phyloP scores from a whole-genome alignment of 2,329 filamentous ascomycete genomes.

The Sporothrix luriei region DNA sequence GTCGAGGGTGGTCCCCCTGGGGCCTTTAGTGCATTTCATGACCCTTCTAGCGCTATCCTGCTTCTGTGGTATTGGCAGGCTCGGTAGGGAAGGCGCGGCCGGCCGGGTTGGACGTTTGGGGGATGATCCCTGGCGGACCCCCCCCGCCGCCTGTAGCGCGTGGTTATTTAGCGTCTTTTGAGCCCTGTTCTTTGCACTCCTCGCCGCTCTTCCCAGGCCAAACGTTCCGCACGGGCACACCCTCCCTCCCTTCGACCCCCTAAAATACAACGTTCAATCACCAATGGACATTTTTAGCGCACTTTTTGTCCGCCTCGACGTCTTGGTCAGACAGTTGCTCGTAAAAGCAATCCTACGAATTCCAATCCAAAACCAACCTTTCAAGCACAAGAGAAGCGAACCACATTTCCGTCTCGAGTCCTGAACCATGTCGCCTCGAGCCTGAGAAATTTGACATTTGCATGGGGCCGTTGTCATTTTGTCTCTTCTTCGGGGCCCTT shows the following conservation, averaged over 20 bases:
- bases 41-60: constrained; percentile 27
- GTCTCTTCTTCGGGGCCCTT: background rate
- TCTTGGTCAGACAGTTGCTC: background rate
- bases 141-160: constrained; percentile 1
- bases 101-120: constrained; percentile 13
- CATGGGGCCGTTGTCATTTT: background rate
- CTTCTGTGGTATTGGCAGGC: constrained; percentile 4
- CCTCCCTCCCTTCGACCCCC: background rate
- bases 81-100: constrained; percentile 13
- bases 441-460: constrained; percentile 13
- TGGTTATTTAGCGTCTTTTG: background rate
- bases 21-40: constrained; percentile 23
- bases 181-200: background rate
- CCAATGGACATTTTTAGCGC: constrained; percentile 10
- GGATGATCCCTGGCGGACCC: constrained; percentile 10
- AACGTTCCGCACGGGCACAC: background rate
- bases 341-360: too few relatives aligned
- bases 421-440: constrained; percentile 17
- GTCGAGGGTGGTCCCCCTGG: constrained; percentile 3
- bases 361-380: too few relatives aligned
- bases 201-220: background rate
- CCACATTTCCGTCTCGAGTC: constrained; percentile 22
- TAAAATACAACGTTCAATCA: constrained; percentile 12
- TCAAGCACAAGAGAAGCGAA: background rate
- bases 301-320: background rate